Conservation (phyloP, 257 asterid genomes). For the Solanum ahanhuiri region DNA sequence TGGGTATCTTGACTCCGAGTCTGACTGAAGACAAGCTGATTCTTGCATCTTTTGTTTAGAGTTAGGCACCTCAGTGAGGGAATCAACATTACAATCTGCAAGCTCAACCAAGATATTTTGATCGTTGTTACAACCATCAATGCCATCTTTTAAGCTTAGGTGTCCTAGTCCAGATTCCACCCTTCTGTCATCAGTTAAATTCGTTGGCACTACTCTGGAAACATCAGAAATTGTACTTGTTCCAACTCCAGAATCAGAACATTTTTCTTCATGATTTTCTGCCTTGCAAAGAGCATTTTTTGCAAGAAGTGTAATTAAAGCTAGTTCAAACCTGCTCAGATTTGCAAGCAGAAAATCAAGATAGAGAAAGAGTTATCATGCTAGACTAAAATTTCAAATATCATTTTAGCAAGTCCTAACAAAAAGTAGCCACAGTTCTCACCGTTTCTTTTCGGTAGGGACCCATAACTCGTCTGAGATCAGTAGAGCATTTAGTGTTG, state of each 20-base stretch:
- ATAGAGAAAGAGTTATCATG: background rate
- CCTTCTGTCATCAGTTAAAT: constrained; percentile 31
- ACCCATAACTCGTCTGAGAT: constrained; percentile 95
- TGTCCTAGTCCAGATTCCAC: constrained; percentile 37
- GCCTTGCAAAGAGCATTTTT: constrained; percentile 41
- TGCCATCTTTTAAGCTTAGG: constrained; percentile 35
- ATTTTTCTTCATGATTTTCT: constrained; percentile 41
- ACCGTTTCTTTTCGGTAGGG: constrained; percentile 92
- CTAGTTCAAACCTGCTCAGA: constrained; percentile 71
- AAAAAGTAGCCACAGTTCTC: constrained; percentile 20
- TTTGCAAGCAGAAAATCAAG: background rate
- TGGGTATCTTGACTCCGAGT: constrained; percentile 34
- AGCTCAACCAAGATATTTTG: constrained; percentile 58
- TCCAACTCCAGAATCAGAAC: constrained; percentile 34
- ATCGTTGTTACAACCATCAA: constrained; percentile 38
- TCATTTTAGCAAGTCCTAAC: background rate
- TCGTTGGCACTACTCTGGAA: constrained; percentile 29
- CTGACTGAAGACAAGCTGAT: constrained; percentile 28
- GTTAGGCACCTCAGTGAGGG: constrained; percentile 28
- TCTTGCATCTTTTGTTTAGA: constrained; percentile 29
- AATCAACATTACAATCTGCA: constrained; percentile 55
- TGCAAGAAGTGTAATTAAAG: constrained; percentile 56
- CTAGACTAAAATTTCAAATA: background rate
- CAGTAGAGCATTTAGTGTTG: constrained; percentile 78
- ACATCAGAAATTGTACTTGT: constrained; percentile 24